These are phyloP conservation scores for Fusarium sp. DNA, from an alignment of 2,329 filamentous ascomycete species.

Conservation along the genomic window DNA sequence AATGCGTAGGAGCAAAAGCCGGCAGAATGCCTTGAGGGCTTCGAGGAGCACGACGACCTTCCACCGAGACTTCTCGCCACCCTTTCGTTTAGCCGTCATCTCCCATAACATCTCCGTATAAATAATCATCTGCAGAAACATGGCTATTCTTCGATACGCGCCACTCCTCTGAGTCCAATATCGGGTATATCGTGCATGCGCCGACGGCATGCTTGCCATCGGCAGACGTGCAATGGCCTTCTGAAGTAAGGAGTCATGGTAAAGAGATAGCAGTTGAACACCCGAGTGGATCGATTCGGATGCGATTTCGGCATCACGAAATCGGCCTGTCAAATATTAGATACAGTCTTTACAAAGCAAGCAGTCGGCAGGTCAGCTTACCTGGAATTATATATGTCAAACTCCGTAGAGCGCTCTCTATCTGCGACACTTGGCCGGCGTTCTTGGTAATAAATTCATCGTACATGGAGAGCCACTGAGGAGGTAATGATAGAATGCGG, in stretches of 20 bases:
- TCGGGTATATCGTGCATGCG: constrained; percentile 74
- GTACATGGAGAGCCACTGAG: constrained; percentile 78
- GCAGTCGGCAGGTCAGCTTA: constrained; percentile 47
- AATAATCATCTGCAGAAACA: constrained; percentile 87
- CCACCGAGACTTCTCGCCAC: constrained; percentile 85
- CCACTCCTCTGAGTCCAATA: constrained; percentile 73
- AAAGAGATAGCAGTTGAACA: constrained; percentile 89
- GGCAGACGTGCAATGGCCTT: constrained; percentile 70
- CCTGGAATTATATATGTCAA: constrained; percentile 96
- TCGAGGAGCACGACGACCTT: constrained; percentile 88
- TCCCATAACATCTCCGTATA: constrained; percentile 98
- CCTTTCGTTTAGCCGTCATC: constrained; percentile 90
- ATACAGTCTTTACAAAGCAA: background rate
- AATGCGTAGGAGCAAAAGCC: constrained; percentile 81
- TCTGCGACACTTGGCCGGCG: constrained; percentile 90
- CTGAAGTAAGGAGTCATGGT: constrained; percentile 89
- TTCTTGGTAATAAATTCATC: constrained; percentile 96
- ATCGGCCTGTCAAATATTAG: constrained; percentile 69
- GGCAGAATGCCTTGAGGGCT: constrained; percentile 85
- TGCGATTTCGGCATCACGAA: constrained; percentile 92
- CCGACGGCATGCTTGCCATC: constrained; percentile 64
- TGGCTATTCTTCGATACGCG: constrained; percentile 83
- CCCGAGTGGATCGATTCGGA: constrained; percentile 92
- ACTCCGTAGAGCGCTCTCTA: constrained; percentile 91
- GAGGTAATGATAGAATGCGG: constrained; percentile 66